phyloP scores from a whole-genome alignment of 2,329 filamentous ascomycete species.

The Exserohilum turcica region DNA sequence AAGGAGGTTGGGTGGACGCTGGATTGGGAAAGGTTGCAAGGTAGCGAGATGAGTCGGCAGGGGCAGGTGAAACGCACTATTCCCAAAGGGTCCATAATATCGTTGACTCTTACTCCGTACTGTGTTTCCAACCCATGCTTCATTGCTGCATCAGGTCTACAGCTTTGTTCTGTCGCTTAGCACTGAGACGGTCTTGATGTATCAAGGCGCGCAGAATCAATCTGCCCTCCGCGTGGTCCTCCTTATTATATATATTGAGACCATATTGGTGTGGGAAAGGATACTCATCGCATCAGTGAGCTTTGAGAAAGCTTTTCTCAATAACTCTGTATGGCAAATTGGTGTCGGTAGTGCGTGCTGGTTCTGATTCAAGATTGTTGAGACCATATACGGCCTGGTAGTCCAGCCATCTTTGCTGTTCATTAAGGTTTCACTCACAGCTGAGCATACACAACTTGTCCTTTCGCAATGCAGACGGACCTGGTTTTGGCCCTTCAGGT shows the following conservation, averaged over 20 bases:
- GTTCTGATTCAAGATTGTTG: slow-evolving; percentile 37
- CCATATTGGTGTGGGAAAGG: slow-evolving; percentile 40
- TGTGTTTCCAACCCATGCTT: neutral
- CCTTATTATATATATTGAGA: slow-evolving; percentile 46
- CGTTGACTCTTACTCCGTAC: neutral
- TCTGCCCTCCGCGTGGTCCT: slow-evolving; percentile 47
- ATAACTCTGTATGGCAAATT: neutral
- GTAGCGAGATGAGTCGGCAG: neutral
- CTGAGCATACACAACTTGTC: neutral
- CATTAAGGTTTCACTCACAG: neutral
- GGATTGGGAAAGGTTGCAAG: neutral
- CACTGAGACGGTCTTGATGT: neutral
- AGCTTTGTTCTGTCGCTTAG: neutral
- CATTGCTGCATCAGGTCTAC: neutral
- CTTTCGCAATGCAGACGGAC: neutral
- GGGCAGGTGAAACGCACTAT: neutral
- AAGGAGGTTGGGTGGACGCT: neutral
- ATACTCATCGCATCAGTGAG: slow-evolving; percentile 28
- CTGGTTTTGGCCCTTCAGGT: slow-evolving; percentile 3
- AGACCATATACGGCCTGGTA: neutral
- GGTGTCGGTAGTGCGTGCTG: slow-evolving; percentile 19
- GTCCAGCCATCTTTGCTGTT: neutral
- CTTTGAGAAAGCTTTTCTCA: neutral
- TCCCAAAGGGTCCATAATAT: neutral
- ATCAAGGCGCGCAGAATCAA: slow-evolving; percentile 32